A percentile compares a stretch with the other conserved stretches of the same genome.
These are phyloP conservation scores for Rhizopus microsporus DNA, from an alignment of 371 early-diverging fungal genomes.

Conservation along the genomic window DNA sequence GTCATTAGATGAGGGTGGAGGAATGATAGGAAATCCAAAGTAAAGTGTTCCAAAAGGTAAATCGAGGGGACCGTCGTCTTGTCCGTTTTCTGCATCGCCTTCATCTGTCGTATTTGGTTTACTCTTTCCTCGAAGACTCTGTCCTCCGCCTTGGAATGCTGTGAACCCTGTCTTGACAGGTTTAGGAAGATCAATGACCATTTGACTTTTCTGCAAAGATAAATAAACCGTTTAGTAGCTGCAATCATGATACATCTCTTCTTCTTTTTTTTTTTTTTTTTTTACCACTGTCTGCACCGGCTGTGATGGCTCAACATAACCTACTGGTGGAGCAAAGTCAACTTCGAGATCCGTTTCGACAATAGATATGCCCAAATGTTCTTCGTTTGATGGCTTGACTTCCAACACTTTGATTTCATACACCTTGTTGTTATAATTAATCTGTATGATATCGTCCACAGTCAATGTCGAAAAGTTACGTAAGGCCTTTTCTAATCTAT, in stretches of 20 bases:
- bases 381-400: slow-evolving; percentile 74
- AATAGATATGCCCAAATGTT: slow-evolving; percentile 85
- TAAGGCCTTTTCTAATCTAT: slow-evolving; percentile 92
- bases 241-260: too few relatives aligned
- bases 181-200: slow-evolving; percentile 47
- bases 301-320: slow-evolving; percentile 90
- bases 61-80: slow-evolving; percentile 77
- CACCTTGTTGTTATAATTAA: slow-evolving; percentile 87
- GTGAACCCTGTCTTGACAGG: slow-evolving; percentile 41
- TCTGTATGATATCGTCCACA: slow-evolving; percentile 90
- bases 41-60: slow-evolving; percentile 89
- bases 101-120: slow-evolving; percentile 31
- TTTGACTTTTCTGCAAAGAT: slow-evolving; percentile 50
- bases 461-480: slow-evolving; percentile 96
- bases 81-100: slow-evolving; percentile 6
- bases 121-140: slow-evolving; percentile 42
- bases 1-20: slow-evolving; percentile 34
- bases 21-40: slow-evolving; percentile 78
- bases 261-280: too few relatives aligned
- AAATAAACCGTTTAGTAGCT: neutral
- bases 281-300: slow-evolving; percentile 38
- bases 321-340: slow-evolving; percentile 98
- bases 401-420: slow-evolving; percentile 94
- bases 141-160: slow-evolving; percentile 46
- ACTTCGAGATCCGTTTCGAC: slow-evolving; percentile 99